phyloP scores from a whole-genome alignment of 2,329 filamentous ascomycete genomes.

The Ramularia endophylla region DNA sequence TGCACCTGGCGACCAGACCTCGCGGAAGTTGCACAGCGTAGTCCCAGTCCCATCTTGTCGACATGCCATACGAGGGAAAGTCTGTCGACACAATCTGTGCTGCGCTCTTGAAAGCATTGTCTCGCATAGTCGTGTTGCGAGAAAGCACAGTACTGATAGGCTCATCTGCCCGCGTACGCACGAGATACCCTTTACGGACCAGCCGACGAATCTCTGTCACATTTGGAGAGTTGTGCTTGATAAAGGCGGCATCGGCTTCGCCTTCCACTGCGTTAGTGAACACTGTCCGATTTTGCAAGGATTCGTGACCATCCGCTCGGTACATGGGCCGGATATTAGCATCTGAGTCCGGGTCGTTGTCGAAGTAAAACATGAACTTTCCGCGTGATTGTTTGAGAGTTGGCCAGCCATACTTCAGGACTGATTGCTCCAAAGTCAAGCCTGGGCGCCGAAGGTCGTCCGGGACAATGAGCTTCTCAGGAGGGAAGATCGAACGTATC shows the following conservation, averaged over 20 bases:
- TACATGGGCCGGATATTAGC: constrained; percentile 36
- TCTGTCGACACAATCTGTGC: constrained; percentile 48
- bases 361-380: constrained; percentile 47
- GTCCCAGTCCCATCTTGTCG: constrained; percentile 42
- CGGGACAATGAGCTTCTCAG: constrained; percentile 40
- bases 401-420: constrained; percentile 46
- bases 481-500: constrained; percentile 40
- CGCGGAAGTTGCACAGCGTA: constrained; percentile 36
- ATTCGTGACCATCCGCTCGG: constrained; percentile 28
- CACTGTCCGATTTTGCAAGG: constrained; percentile 41
- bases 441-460: constrained; percentile 41
- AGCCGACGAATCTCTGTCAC: constrained; percentile 40
- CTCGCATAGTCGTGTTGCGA: constrained; percentile 39
- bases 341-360: constrained; percentile 40
- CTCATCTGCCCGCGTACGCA: constrained; percentile 45
- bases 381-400: constrained; percentile 40
- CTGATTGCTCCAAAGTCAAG: constrained; percentile 42
- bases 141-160: constrained; percentile 40
- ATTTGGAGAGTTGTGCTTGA: constrained; percentile 45
- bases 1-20: constrained; percentile 32
- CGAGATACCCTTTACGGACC: constrained; percentile 44
- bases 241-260: constrained; percentile 42
- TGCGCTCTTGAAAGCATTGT: constrained; percentile 41
- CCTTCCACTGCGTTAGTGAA: constrained; percentile 47
- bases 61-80: constrained; percentile 44